Conservation (phyloP, 176 grass and related monocot genomes). For the Rhynchospora pubera region DNA sequence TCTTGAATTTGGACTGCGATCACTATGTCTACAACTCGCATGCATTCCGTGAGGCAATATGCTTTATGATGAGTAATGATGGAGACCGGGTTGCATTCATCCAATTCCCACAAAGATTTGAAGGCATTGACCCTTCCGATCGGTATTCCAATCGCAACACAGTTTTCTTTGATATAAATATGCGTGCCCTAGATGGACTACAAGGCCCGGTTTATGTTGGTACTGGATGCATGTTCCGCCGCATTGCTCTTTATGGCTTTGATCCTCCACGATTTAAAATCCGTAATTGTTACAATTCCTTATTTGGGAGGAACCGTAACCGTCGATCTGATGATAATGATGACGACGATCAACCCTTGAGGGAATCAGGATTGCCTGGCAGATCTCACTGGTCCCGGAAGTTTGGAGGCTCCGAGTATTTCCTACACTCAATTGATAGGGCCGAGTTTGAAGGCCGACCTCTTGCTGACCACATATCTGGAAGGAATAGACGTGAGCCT, state of each 20-base stretch:
- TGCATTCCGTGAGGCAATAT: conserved; percentile 21
- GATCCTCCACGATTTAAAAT: conserved; percentile 17
- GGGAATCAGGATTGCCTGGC: conserved; percentile 7
- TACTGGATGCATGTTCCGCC: conserved; percentile 19
- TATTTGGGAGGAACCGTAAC: not conserved
- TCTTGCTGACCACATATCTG: conserved; percentile 6
- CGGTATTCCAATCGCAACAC: conserved; percentile 22
- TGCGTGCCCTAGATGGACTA: conserved; percentile 20
- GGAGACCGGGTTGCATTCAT: conserved; percentile 17
- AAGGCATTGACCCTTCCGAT: conserved; percentile 22
- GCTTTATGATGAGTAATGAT: conserved; percentile 9
- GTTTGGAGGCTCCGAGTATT: conserved; percentile 10
- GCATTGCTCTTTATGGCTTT: conserved; percentile 19
- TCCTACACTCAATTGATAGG: not conserved
- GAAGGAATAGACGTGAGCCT: conserved; percentile 16
- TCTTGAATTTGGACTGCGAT: conserved; percentile 23
- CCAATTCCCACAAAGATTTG: conserved; percentile 27
- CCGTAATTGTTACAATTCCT: conserved; percentile 19
- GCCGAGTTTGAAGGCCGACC: conserved; percentile 21
- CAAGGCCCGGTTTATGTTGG: conserved; percentile 24
- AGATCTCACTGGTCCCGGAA: conserved; percentile 6
- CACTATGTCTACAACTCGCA: conserved; percentile 23
- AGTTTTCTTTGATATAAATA: conserved; percentile 25
- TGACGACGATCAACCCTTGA: not conserved
- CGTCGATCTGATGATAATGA: not conserved